Evolutionary conservation across 306 rosid genomes (phyloP), one percentile per base, ranked within the genome.

Genomic region (Inga leiocalycina): DNA sequence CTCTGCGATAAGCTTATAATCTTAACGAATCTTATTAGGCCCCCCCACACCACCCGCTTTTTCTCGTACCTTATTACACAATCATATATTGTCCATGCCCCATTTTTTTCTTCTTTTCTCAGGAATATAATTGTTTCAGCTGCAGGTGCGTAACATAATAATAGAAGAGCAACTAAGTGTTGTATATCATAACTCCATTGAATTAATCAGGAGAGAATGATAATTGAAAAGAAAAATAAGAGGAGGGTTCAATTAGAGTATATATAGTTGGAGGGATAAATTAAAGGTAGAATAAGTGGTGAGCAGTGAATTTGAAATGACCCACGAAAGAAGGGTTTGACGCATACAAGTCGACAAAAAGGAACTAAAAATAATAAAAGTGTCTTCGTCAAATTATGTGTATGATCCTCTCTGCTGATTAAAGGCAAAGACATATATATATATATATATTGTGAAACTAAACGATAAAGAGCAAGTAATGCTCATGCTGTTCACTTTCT

Each of bases 1-100:
- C 86, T 88, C 57, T 64, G 34, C 66, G 52, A 66, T 88, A 84
- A 83, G 86, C 79, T 65, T 64, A 64, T 64, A 30, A 64, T 64
- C 69, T 27, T 12, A 64, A 13, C 69, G 69, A 64, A 64, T 64
- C 69, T 64, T 30, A 4, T 64, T 0, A 64, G 69, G 69, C 41
- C 69, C 69, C 69, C 19, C 10, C 35, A 10, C 35, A 37, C 69
- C 69, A 30, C 69, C 34, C 66, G 22, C 66, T 59, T 64, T 64
- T 30, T 27, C 8, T 30, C 10, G 9, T 30, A 13, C 69, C 69
- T 64, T 19, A 64, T 64, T 64, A 2, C 39, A 64, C 19, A 64
- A 64, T 64, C 39, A 64, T 64, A 13, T 0, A 6, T 39, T 17
- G 64, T 57, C 8, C 64, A 57, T 57, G 30, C 64, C 64, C 64